phyloP scores from a whole-genome alignment of 2,329 filamentous ascomycete genomes.

The Claviceps monticola region DNA sequence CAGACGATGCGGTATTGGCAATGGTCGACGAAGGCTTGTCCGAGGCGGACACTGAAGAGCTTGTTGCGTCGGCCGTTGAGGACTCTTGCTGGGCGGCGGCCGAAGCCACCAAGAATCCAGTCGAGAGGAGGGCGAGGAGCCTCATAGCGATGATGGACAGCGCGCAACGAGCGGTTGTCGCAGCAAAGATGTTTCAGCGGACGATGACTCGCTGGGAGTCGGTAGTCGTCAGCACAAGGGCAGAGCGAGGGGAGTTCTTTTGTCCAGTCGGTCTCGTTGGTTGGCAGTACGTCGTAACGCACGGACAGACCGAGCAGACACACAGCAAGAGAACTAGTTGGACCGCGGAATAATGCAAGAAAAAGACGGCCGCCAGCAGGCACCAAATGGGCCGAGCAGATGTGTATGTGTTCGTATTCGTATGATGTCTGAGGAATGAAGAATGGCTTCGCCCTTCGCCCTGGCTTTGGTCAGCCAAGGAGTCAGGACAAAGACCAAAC shows the following conservation, averaged over 20 bases:
- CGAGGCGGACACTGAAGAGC: slow-evolving; percentile 2
- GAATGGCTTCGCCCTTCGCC: too few species aligned
- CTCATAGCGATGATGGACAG: slow-evolving; percentile 11
- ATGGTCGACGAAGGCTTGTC: slow-evolving; percentile 8
- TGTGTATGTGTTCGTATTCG: too few species aligned
- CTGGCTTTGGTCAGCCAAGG: too few species aligned
- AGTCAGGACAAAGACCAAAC: too few species aligned
- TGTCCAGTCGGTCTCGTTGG: background rate
- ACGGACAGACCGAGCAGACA: background rate
- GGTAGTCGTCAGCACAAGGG: background rate
- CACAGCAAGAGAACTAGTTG: background rate
- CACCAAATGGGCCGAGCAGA: too few species aligned
- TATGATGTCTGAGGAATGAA: too few species aligned
- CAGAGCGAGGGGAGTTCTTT: background rate
- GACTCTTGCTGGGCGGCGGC: slow-evolving; percentile 18
- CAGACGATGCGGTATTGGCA: slow-evolving; percentile 8
- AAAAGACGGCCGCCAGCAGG: background rate
- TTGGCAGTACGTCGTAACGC: background rate
- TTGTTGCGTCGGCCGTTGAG: slow-evolving; percentile 4
- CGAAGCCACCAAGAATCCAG: slow-evolving; percentile 15
- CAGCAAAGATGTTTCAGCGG: background rate
- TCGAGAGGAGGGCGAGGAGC: slow-evolving; percentile 15
- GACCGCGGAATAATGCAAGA: background rate
- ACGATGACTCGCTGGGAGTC: background rate
- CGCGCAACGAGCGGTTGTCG: background rate